phyloP scores from a whole-genome alignment of 179 eudicot genomes.

The Amaranthus tricolor region DNA sequence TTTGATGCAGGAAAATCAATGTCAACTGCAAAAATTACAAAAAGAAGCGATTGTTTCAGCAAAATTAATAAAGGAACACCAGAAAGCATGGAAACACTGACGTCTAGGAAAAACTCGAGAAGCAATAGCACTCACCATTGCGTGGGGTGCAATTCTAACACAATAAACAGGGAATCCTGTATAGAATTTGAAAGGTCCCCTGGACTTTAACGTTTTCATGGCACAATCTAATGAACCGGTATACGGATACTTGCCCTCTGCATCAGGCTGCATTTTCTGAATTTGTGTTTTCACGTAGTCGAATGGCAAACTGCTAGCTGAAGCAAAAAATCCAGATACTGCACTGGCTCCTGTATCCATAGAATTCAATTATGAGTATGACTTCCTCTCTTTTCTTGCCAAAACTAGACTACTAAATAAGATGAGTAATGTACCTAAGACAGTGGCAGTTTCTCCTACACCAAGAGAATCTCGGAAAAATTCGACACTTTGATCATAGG shows the following conservation, averaged over 20 bases:
- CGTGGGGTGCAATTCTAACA: constrained; percentile 45
- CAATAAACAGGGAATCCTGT: constrained; percentile 49
- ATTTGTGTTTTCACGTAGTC: constrained; percentile 41
- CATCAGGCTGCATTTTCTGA: constrained; percentile 50
- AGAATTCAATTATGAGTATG: too few relatives aligned
- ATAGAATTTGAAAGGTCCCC: constrained; percentile 41
- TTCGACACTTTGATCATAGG: constrained; percentile 68
- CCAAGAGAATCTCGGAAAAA: constrained; percentile 67
- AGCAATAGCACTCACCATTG: constrained; percentile 32
- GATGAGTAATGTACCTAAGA: constrained; percentile 46
- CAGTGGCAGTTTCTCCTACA: constrained; percentile 65
- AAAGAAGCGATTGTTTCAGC: neutral
- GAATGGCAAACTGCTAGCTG: constrained; percentile 46
- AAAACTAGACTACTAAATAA: neutral
- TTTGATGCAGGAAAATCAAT: constrained; percentile 87
- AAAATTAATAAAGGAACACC: neutral
- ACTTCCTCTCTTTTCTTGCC: neutral
- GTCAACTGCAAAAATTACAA: constrained; percentile 60
- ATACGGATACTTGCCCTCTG: constrained; percentile 41
- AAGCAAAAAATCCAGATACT: constrained; percentile 46
- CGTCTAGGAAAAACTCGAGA: neutral
- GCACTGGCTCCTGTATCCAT: constrained; percentile 36
- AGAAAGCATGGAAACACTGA: too few relatives aligned
- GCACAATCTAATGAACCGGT: constrained; percentile 38
- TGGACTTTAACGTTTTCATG: constrained; percentile 37